These are phyloP conservation scores for Fusarium pseudoanthophilum DNA, from an alignment of 2,329 filamentous ascomycete genomes.

Conservation along the genomic window DNA sequence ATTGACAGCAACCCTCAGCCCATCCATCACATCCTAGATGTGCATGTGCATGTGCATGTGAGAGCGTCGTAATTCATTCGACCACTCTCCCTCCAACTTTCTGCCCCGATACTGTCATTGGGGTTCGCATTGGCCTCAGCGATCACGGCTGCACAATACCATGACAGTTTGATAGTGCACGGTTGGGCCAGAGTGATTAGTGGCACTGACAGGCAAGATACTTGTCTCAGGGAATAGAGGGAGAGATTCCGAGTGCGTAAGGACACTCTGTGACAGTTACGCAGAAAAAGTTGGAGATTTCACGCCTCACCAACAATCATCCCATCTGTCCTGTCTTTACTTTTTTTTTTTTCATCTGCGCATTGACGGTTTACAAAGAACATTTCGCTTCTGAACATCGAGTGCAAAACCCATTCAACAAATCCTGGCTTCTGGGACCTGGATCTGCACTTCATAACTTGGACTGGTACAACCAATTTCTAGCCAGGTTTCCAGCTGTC, in stretches of 20 bases:
- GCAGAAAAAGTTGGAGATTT: constrained; percentile 18
- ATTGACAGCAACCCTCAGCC: constrained; percentile 32
- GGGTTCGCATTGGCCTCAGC: constrained; percentile 9
- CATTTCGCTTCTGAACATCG: constrained; percentile 23
- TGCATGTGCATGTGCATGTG: constrained; percentile 33
- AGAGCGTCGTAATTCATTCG: constrained; percentile 24
- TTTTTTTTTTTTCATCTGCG: constrained; percentile 8
- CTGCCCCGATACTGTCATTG: constrained; percentile 5
- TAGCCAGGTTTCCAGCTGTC: constrained; percentile 14
- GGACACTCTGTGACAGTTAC: constrained; percentile 26
- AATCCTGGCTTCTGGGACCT: constrained; percentile 28
- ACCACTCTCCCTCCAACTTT: constrained; percentile 18
- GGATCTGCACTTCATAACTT: constrained; percentile 31
- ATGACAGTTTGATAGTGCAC: constrained; percentile 33
- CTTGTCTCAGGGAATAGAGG: constrained; percentile 27
- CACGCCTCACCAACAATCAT: constrained; percentile 20
- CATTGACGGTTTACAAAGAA: constrained; percentile 2
- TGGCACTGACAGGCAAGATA: constrained; percentile 36
- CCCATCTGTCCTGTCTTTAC: constrained; percentile 33
- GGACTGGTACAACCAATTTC: constrained; percentile 30
- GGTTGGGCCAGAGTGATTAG: constrained; percentile 34
- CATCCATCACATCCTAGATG: constrained; percentile 33
- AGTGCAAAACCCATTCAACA: constrained; percentile 18
- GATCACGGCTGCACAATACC: constrained; percentile 13
- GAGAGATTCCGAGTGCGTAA: constrained; percentile 24